A percentile compares a stretch with the other conserved stretches of the same genome.
Conservation (phyloP, 2,329 filamentous ascomycete genomes). For the Chaetomiaceae sp. region DNA sequence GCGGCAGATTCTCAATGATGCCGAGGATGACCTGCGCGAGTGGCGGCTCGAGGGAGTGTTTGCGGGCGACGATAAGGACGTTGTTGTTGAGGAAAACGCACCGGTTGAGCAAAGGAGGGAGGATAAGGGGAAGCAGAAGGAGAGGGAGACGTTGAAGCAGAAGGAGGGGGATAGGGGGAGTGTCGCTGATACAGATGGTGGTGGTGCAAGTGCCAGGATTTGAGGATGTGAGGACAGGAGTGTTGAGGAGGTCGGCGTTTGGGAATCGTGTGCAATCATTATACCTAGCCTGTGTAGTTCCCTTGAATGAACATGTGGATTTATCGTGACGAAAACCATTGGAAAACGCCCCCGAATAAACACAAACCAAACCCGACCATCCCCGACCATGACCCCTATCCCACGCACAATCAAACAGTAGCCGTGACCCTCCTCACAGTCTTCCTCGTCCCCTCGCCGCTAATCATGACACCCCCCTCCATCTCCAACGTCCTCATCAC, state of each 20-base stretch:
- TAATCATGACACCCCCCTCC: slow-evolving; percentile 75
- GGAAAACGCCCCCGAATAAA: slow-evolving; percentile 1
- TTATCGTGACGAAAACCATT: not conserved
- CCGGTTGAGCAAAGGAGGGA: not conserved
- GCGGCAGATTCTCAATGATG: slow-evolving; percentile 84
- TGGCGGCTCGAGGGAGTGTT: slow-evolving; percentile 49
- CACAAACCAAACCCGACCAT: not conserved
- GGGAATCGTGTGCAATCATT: slow-evolving; percentile 8
- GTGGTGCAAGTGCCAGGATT: not conserved
- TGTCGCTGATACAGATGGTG: not conserved
- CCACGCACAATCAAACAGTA: slow-evolving; percentile 32
- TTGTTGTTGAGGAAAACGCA: not conserved
- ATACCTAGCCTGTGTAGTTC: slow-evolving; percentile 16
- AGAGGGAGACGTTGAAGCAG: not conserved
- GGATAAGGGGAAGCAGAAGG: slow-evolving; percentile 6
- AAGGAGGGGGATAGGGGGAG: not conserved
- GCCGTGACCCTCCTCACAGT: slow-evolving; percentile 71
- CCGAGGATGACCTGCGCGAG: slow-evolving; percentile 77
- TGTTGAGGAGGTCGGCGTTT: not conserved
- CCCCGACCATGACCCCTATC: not conserved
- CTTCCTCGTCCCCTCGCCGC: slow-evolving; percentile 79
- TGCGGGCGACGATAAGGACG: slow-evolving; percentile 8
- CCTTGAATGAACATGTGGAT: not conserved
- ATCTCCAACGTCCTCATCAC: slow-evolving; percentile 74
- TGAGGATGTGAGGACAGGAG: not conserved